Evolutionary conservation across 1,284 basidiomycete genomes (phyloP), one percentile per base, ranked within the genome.

Genomic region (Tausonia pullulans): DNA sequence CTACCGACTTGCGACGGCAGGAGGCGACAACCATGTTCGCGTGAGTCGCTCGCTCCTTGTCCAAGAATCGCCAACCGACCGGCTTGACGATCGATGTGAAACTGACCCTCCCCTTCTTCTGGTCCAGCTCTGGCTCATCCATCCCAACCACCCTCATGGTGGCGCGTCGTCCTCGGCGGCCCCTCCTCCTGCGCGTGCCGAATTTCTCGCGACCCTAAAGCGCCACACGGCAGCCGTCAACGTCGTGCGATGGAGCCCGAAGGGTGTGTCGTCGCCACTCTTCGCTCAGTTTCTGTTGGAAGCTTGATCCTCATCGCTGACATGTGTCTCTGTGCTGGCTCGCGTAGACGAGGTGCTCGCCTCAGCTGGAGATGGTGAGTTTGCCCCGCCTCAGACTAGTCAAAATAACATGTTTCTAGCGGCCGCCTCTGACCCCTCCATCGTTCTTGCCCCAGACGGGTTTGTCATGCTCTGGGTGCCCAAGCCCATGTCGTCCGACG

Each of bases 401-500:
- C 40, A 44, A 41, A 45, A 27, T 6, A 11, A 16, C 5, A 9
- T 44, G 5, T 27, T 11, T 27, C 48, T 46, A 5, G 60, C 53
- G n/a, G 53, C 59, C 55, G 45, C 14, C 61, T 51, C 27, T 56
- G 14, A 61, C 5, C 40, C 11, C 8, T 40, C 13, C 41, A 16
- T 6, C n/a, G 13, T 27, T 48, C 16, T 65, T 53, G 11, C 14
- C 65, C 48, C 68, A 95, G 95, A 98, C 78, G 95, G 95, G 9
- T 94, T 94, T 84, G 87, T 98, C 67, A 89, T 98, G 61, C 85
- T 98, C 27, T 98, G 95, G 95, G 86, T 89, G 0, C 89, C 85
- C 8, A 87, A 84, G 85, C 49, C 84, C 82, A 27, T 27, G 27
- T 27, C 27, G 27, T 27, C 27, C 27, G 27, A 27, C 27, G 27